phyloP scores from a whole-genome alignment of 805 yeast species.

The Lipomyces yamadae region DNA sequence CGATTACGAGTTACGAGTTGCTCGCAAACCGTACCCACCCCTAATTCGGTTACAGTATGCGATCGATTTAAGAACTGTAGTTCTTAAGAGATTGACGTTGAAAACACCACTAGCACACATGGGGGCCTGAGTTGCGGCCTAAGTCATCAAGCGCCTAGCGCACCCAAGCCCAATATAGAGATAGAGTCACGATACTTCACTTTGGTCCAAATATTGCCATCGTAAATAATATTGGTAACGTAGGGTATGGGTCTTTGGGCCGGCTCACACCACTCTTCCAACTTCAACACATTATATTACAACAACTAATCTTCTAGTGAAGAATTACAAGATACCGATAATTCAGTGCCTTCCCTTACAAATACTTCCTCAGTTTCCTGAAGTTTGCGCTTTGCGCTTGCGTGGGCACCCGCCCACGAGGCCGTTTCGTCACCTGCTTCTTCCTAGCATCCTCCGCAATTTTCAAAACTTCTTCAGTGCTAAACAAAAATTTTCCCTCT shows the following conservation, averaged over 20 bases:
- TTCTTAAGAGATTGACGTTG: no score
- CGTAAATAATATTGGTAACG: no score
- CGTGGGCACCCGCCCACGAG: constrained; percentile 6
- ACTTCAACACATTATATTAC: constrained; percentile 4
- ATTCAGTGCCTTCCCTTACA: constrained; percentile 5
- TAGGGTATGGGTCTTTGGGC: not conserved
- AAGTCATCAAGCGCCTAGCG: no score
- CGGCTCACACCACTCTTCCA: not conserved
- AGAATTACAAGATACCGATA: not conserved
- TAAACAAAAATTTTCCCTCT: constrained; percentile 2
- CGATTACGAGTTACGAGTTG: constrained; percentile 1
- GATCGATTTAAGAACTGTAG: no score
- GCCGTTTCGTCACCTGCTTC: constrained; percentile 7
- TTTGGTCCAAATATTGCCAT: no score
- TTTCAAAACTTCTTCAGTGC: constrained; percentile 2
- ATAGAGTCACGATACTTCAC: no score
- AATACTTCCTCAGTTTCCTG: not conserved
- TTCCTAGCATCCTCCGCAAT: not conserved
- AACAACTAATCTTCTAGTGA: constrained; percentile 5
- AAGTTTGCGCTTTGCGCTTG: not conserved
- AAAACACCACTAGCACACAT: no score
- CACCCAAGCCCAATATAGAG: no score
- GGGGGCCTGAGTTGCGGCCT: no score
- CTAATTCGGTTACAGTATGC: no score
- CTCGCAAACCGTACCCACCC: constrained; percentile 10